phyloP scores from a whole-genome alignment of 1,284 basidiomycete genomes.

The Moniliophthora roreri region DNA sequence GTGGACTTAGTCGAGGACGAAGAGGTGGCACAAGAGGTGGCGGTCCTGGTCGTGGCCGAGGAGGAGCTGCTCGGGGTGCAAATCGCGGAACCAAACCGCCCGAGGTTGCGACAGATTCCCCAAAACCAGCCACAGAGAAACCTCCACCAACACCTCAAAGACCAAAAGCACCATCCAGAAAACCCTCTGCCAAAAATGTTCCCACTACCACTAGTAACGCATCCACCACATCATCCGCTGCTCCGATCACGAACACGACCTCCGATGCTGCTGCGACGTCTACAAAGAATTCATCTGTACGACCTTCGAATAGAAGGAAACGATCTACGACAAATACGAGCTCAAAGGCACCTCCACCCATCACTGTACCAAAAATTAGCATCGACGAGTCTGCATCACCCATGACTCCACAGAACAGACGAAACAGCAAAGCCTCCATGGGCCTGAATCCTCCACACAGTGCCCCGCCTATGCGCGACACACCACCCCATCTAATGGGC shows the following conservation, averaged over 20 bases:
- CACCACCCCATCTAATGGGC: conserved; percentile 57
- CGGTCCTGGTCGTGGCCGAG: conserved; percentile 26
- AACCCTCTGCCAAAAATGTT: conserved; percentile 16
- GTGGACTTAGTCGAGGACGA: conserved; percentile 34
- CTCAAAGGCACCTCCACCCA: conserved; percentile 16
- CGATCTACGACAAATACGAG: conserved; percentile 32
- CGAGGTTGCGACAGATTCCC: conserved; percentile 13
- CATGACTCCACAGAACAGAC: conserved; percentile 28
- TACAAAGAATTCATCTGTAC: conserved; percentile 30
- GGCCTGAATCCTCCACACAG: conserved; percentile 26
- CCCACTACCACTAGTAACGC: conserved; percentile 29
- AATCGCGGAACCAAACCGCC: not conserved
- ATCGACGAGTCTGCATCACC: conserved; percentile 28
- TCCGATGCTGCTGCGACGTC: conserved; percentile 15
- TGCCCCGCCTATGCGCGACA: conserved; percentile 46
- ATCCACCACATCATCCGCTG: conserved; percentile 11
- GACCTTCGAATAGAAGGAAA: conserved; percentile 37
- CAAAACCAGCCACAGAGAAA: not conserved
- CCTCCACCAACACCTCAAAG: conserved; percentile 4
- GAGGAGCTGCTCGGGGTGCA: conserved; percentile 17
- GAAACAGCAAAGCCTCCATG: conserved; percentile 25
- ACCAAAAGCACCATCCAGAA: conserved; percentile 21
- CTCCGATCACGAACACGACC: conserved; percentile 30
- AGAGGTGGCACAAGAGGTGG: conserved; percentile 37
- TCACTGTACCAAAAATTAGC: conserved; percentile 27